Percentiles rank a stretch among this genome's conserved stretches.
Evolutionary conservation across 2,329 filamentous ascomycete genomes (phyloP).

Genomic region (Zasmidium cellare): DNA sequence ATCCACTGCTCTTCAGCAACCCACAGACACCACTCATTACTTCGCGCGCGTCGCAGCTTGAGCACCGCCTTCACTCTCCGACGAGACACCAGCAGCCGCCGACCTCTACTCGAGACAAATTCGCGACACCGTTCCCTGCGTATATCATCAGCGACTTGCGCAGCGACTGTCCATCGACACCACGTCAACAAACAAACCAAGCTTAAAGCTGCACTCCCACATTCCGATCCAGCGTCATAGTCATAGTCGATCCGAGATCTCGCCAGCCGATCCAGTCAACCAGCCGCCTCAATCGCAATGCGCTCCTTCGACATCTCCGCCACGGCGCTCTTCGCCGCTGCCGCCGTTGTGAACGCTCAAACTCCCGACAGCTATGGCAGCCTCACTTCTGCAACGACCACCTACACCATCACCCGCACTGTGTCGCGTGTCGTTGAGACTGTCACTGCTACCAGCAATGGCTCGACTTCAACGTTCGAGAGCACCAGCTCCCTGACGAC

Average conservation of each 20-base stretch:
- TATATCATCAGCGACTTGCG: not conserved
- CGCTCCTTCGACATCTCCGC: conserved; percentile 26
- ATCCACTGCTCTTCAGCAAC: not conserved
- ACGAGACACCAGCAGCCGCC: conserved; percentile 21
- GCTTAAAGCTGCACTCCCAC: not conserved
- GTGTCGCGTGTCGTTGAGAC: conserved; percentile 30
- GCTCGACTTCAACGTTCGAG: conserved; percentile 15
- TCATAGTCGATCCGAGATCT: conserved; percentile 11
- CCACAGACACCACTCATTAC: not conserved
- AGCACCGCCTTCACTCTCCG: conserved; percentile 10
- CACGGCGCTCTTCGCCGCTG: conserved; percentile 19
- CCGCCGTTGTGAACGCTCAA: conserved; percentile 13
- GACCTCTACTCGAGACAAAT: conserved; percentile 6
- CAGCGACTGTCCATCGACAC: not conserved
- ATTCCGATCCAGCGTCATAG: conserved; percentile 17
- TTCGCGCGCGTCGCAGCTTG: not conserved
- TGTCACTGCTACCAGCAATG: conserved; percentile 26
- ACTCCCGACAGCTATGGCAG: conserved; percentile 12
- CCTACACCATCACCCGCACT: conserved; percentile 28
- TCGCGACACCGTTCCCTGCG: not conserved
- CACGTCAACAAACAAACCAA: conserved; percentile 11
- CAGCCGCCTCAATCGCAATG: conserved; percentile 21
- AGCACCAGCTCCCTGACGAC: conserved; percentile 9
- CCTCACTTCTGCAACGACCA: conserved; percentile 22
- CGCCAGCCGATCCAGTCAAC: conserved; percentile 7